These are phyloP conservation scores for Solanum clarkiae DNA, from an alignment of 257 asterid genomes.

Conservation along the genomic window DNA sequence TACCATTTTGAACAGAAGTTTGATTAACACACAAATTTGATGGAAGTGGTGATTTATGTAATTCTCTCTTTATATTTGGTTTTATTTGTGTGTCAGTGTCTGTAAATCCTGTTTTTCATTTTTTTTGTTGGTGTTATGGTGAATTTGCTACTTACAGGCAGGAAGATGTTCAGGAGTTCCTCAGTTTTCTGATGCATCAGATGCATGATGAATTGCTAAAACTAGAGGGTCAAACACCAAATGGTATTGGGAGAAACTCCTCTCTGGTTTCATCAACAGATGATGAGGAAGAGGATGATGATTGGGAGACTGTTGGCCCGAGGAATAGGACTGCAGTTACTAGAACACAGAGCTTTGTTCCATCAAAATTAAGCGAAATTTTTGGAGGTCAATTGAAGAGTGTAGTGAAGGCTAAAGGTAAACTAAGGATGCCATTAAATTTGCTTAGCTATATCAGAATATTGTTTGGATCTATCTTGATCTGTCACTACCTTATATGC, in stretches of 20 bases:
- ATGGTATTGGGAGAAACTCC: slow-evolving; percentile 36
- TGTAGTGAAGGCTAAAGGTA: slow-evolving; percentile 80
- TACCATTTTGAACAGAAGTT: neutral
- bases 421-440: neutral
- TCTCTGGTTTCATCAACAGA: slow-evolving; percentile 53
- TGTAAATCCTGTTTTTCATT: neutral
- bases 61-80: neutral
- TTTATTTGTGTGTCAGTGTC: neutral
- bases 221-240: slow-evolving; percentile 45
- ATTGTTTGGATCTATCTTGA: neutral
- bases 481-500: neutral
- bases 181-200: slow-evolving; percentile 81
- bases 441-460: neutral
- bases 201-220: slow-evolving; percentile 89
- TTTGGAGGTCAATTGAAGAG: slow-evolving; percentile 77
- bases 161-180: slow-evolving; percentile 90
- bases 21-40: neutral
- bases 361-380: slow-evolving; percentile 66
- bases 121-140: slow-evolving; percentile 3
- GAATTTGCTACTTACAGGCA: slow-evolving; percentile 39
- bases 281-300: slow-evolving; percentile 46
- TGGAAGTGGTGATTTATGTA: neutral
- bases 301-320: slow-evolving; percentile 72
- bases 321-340: slow-evolving; percentile 59
- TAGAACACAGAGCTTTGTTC: slow-evolving; percentile 65